Evolutionary conservation across 208 protist species (phyloP).

Genomic region (Crithidia fasciculata): DNA sequence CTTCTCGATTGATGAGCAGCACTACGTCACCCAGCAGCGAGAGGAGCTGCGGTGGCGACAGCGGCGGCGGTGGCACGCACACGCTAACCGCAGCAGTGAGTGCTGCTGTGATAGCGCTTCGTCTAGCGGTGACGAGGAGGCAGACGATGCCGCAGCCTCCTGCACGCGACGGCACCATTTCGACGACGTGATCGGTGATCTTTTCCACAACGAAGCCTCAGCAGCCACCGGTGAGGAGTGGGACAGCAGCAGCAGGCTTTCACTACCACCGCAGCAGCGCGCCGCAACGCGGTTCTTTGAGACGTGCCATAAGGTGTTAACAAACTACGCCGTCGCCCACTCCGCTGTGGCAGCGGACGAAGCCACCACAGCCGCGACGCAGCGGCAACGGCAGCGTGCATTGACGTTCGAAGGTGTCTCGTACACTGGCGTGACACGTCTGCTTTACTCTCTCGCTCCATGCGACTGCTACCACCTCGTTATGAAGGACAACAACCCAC

Average conservation of each 20-base stretch:
- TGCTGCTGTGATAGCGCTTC: too few relatives aligned
- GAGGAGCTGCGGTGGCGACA: slow-evolving; percentile 64
- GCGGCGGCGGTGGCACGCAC: slow-evolving; percentile 20
- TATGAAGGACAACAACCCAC: slow-evolving; percentile 60
- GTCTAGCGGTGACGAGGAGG: background rate
- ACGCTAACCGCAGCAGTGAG: background rate
- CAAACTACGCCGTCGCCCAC: slow-evolving; percentile 49
- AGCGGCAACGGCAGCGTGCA: background rate
- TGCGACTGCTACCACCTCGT: slow-evolving; percentile 83
- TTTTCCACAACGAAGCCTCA: background rate
- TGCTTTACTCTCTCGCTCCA: slow-evolving; percentile 74
- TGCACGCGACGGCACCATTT: background rate
- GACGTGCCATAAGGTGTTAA: slow-evolving; percentile 54
- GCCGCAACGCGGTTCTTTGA: slow-evolving; percentile 47
- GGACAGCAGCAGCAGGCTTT: slow-evolving; percentile 32
- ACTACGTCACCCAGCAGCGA: slow-evolving; percentile 61
- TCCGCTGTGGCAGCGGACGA: background rate
- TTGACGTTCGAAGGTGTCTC: slow-evolving; percentile 33
- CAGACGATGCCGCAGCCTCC: background rate
- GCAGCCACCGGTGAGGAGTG: background rate
- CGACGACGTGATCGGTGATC: slow-evolving; percentile 3
- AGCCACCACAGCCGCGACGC: background rate
- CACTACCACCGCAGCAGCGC: slow-evolving; percentile 40
- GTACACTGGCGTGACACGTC: slow-evolving; percentile 49
- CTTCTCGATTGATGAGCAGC: slow-evolving; percentile 61